These are phyloP conservation scores for Tarenaya hassleriana DNA, from an alignment of 345 rosid species.

Conservation along the genomic window DNA sequence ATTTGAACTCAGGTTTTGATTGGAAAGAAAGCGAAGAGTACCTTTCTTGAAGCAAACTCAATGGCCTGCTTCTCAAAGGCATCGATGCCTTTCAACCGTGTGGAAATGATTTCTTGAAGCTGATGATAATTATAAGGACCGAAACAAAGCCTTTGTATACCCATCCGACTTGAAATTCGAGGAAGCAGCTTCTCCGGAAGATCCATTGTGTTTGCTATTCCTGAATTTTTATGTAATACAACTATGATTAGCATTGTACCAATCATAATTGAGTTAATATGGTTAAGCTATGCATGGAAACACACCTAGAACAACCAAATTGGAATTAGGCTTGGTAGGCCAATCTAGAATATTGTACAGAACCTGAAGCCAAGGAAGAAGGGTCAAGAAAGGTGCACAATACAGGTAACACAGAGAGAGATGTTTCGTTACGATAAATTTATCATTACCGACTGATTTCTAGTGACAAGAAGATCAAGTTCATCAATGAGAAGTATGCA, in stretches of 20 bases:
- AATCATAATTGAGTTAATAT: slow-evolving; percentile 1
- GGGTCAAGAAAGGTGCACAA: background rate
- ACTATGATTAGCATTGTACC: background rate
- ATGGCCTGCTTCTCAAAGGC: slow-evolving; percentile 89
- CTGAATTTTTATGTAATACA: slow-evolving; percentile 29
- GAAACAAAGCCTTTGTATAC: slow-evolving; percentile 92
- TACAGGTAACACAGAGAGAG: too few species aligned
- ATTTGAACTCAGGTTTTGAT: background rate
- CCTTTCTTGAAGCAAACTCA: slow-evolving; percentile 96
- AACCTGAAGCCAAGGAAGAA: slow-evolving; percentile 38
- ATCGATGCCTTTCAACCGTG: slow-evolving; percentile 70
- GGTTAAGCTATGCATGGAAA: background rate
- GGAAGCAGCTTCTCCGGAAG: slow-evolving; percentile 98
- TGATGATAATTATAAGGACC: slow-evolving; percentile 89
- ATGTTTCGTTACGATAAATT: slow-evolving; percentile 12
- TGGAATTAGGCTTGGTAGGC: slow-evolving; percentile 88
- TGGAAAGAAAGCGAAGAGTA: slow-evolving; percentile 17
- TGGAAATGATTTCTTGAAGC: slow-evolving; percentile 88
- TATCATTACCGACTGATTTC: slow-evolving; percentile 75
- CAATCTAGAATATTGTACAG: slow-evolving; percentile 90
- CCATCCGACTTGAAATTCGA: slow-evolving; percentile 94
- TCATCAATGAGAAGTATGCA: slow-evolving; percentile 95
- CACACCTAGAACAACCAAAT: slow-evolving; percentile 70
- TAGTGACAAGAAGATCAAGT: slow-evolving; percentile 90
- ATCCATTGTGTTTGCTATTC: slow-evolving; percentile 98